A percentile compares a stretch with the other conserved stretches of the same genome.
Evolutionary conservation across 305 asterid genomes (phyloP).

Genomic region (Withania somnifera): DNA sequence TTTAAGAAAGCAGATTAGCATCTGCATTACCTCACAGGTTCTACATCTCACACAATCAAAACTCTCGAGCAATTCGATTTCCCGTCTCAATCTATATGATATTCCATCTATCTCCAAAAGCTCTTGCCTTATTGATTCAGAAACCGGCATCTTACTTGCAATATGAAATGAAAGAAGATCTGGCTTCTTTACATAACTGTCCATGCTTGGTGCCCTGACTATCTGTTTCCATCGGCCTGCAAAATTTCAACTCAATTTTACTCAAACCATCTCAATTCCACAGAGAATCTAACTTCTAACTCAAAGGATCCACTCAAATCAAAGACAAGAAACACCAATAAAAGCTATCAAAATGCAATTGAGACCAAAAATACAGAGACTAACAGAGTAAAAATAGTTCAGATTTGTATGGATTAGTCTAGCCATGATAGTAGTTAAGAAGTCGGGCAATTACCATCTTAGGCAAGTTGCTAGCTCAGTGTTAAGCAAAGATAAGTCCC

Average conservation of each 20-base stretch:
- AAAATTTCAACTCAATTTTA: slow-evolving; percentile 11
- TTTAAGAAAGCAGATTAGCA: background rate
- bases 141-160: slow-evolving; percentile 93
- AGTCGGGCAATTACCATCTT: background rate
- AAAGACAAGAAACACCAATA: background rate
- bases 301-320: background rate
- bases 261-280: background rate
- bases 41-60: slow-evolving; percentile 69
- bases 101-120: slow-evolving; percentile 96
- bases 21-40: slow-evolving; percentile 61
- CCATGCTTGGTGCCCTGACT: slow-evolving; percentile 76
- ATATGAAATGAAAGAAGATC: slow-evolving; percentile 87
- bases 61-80: slow-evolving; percentile 84
- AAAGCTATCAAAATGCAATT: background rate
- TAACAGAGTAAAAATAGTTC: background rate
- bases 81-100: slow-evolving; percentile 77
- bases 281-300: background rate
- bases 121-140: slow-evolving; percentile 85
- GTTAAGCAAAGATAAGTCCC: background rate
- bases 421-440: background rate
- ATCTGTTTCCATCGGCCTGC: slow-evolving; percentile 91
- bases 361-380: background rate
- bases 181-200: slow-evolving; percentile 61
- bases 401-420: background rate
- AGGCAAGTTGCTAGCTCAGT: background rate